Evolutionary conservation across 495 filamentous ascomycete genomes (phyloP), one percentile per base, ranked within the genome.

Genomic region (Jackrogersella minutella): DNA sequence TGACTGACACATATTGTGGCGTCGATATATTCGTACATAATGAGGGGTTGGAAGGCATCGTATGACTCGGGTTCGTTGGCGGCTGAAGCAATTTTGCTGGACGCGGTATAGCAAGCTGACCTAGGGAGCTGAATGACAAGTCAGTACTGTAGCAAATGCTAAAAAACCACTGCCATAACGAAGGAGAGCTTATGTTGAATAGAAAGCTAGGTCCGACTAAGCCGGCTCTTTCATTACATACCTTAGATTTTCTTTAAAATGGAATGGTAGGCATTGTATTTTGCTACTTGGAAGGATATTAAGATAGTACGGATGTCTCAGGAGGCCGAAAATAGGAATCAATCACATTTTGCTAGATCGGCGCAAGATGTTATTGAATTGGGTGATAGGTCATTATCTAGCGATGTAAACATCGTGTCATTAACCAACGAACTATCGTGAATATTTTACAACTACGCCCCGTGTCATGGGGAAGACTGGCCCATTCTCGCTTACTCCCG

Each of bases 401-500:
- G 7, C 24, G 17, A 16, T 44, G 13, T 3, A 24, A 24, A 44
- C 2, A 17, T 17, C 9, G 39, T 41, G 17, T 44, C 21, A 4
- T 36, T 26, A 49, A n/a, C n/a, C n/a, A n/a, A n/a, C n/a, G n/a
- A n/a, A n/a, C n/a, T n/a, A n/a, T n/a, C n/a, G n/a, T n/a, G 22
- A 7, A 16, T n/a, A 36, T 22, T 52, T 36, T 24, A 44, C 30
- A 22, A 10, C 14, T 30, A 37, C 49, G 21, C n/a, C 6, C 24
- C 46, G 34, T 31, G 16, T 60, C 36, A 19, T 24, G 8, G 13
- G 30, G 51, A 24, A n/a, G 13, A 24, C 5, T 49, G n/a, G 46
- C 28, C 14, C 21, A 16, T 36, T 4, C 16, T 57, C 43, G 53
- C 62, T 64, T 58, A 58, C 53, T 33, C 53, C 31, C 41, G 36